Evolutionary conservation across 345 rosid species (phyloP), one percentile per base, ranked within the genome.

Genomic region (Pistacia integerrima): DNA sequence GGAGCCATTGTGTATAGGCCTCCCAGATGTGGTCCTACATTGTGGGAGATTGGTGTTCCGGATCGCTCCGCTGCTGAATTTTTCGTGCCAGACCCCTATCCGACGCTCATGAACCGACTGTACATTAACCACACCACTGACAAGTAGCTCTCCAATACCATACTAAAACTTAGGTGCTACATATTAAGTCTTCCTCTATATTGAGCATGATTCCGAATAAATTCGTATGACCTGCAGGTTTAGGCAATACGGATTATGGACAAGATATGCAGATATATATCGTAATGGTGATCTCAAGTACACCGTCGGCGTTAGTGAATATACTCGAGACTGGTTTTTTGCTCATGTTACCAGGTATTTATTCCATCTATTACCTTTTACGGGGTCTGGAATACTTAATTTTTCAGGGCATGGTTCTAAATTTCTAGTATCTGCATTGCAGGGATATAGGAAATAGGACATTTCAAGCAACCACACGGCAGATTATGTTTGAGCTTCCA

Each of bases 11-110:
- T 84, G 20, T 93, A 84, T 60, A 61, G 78, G 73, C 94, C 98
- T 4, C 98, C 90, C 4, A 88, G 97, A 83, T 81, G 73, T 1
- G 98, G 98, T 12, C 88, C 88, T 1, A 94, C 98, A 0, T 49
- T 93, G 25, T 93, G 98, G 98, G 97, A 93, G 84, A 94, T 94
- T 3, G 98, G 97, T 20, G 35, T 76, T 73, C 93, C 98, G 1
- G 95, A 93, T 64, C 88, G 97, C 14, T 83, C 82, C 2, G 97
- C 97, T 0, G 84, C 85, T 5, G 97, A 93, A 62, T 94, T 90
- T 79, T 86, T 67, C 48, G 81, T 93, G 64, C 97, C 98, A 0
- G 84, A 88, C 28, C 82, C 97, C 6, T 72, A 85, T 46, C 97
- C 94, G 10, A 75, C 77, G 3, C 84, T 89, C 28, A 18, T 54